Base-by-base conservation (phyloP, 2,329 filamentous ascomycete genomes). In the Fusarium sororula region DNA sequence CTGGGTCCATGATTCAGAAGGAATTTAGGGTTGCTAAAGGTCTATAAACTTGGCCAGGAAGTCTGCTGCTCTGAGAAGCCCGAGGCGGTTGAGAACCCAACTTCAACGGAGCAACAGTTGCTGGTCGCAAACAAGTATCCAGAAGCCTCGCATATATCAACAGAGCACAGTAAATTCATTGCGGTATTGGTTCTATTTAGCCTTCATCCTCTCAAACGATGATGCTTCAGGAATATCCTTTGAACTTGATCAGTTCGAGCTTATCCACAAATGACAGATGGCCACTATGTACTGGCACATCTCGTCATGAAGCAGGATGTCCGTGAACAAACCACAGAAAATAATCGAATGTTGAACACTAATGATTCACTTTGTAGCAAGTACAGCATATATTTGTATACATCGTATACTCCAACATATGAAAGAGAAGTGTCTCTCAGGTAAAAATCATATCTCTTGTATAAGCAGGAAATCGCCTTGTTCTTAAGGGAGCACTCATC, bases 171-270 rank as follows among this genome's bases (percentile, higher is more conserved):
- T 10, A 18, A 3, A 2, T 10, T 22, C 37, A 39, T 28, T 13
- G 7, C 5, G 5, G 2, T 2, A 9, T 22, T 12, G 2, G 7
- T 1, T 26, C 22, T 12, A 15, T 20, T 6, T 5, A 22, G 13
- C 18, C 26, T 37, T 26, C 9, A 12, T 17, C 18, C n/a, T 26
- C 4, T 11, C 5, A 9, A 39, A 7, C 7, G 5, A 12, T 22
- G 10, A 12, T 22, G 7, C 9, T n/a, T 26, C 18, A 38, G 15
- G 11, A 5, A 28, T 8, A 10, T 8, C 9, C 7, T 10, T 37
- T 26, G n/a, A 37, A 26, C n/a, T 22, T 12, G 13, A 15, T 26
- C n/a, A 24, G 13, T 37, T 37, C 32, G 18, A 26, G 50, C 50
- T 37, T 37, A 35, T 37, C n/a, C n/a, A 24, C 18, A 20, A 37